Percentiles rank a stretch among this genome's conserved stretches.
Evolutionary conservation across 2,329 filamentous ascomycete genomes (phyloP).

Genomic region (Diaporthe vexans): DNA sequence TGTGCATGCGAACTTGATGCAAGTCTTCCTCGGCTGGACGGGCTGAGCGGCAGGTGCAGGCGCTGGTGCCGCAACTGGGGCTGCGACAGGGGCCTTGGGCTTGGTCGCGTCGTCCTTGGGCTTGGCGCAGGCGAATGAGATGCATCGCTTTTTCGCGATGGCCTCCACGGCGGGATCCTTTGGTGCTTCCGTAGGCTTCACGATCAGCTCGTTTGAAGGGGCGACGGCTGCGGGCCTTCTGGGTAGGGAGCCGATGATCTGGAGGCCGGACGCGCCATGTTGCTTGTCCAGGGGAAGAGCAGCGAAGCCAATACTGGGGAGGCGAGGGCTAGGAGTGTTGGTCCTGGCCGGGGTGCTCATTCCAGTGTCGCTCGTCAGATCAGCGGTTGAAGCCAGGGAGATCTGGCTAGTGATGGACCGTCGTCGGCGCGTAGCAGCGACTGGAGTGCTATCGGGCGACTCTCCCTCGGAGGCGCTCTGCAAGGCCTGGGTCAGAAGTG

Average conservation of each 20-base stretch:
- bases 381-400: slow-evolving; percentile 86
- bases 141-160: slow-evolving; percentile 85
- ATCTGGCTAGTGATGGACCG: slow-evolving; percentile 83
- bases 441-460: slow-evolving; percentile 53
- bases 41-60: slow-evolving; percentile 23
- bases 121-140: slow-evolving; percentile 90
- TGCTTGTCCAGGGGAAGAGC: slow-evolving; percentile 49
- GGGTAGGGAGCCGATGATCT: slow-evolving; percentile 41
- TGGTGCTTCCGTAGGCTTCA: slow-evolving; percentile 45
- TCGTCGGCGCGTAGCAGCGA: slow-evolving; percentile 57
- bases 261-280: slow-evolving; percentile 17
- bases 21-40: slow-evolving; percentile 64
- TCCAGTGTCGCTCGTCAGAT: slow-evolving; percentile 94
- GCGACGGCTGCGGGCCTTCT: slow-evolving; percentile 10
- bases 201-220: slow-evolving; percentile 40
- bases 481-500: slow-evolving; percentile 88
- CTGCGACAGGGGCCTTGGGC: slow-evolving; percentile 52
- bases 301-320: slow-evolving; percentile 69
- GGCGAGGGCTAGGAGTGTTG: slow-evolving; percentile 90
- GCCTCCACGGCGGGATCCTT: slow-evolving; percentile 73
- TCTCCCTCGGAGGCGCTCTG: slow-evolving; percentile 75
- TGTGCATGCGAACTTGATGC: slow-evolving; percentile 84
- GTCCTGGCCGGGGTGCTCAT: slow-evolving; percentile 91
- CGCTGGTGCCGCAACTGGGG: slow-evolving; percentile 28
- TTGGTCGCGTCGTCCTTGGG: slow-evolving; percentile 61